Base-by-base conservation (phyloP, 805 yeast genomes). In the Metschnikowia continentalis region DNA sequence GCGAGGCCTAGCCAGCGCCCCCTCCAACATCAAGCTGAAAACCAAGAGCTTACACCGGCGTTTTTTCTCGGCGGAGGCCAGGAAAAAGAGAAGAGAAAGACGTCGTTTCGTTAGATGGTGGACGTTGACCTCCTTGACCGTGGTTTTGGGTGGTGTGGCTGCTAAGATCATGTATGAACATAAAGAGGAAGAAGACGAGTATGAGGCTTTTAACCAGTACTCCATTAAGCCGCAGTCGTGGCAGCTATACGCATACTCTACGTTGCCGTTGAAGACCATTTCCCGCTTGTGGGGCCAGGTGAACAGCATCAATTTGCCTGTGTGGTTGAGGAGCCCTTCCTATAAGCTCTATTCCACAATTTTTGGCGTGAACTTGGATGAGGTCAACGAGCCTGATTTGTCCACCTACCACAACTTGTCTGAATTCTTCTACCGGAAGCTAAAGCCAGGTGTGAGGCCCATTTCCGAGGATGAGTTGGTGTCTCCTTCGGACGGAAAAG, bases 271-370 rank as follows among this genome's bases (percentile, higher is more conserved):
- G 64, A 90, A 91, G 64, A 88, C 96, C 1, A 75, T 90, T 33
- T 90, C 97, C 0, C 80, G 99, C 54, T 70, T 92, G 42, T 94
- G 99, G 99, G 99, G 99, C 32, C 83, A 81, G 60, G 79, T 94
- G 51, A 94, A 94, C 65, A 83, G 84, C 50, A 77, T 91, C 42
- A 84, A 82, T 42, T 74, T 94, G 55, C 99, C 99, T 0, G 77
- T 83, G 23, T 90, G 97, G 95, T 61, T 92, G 53, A 79, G 99
- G 60, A 82, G 78, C 10, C 94, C 95, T 19, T 84, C 96, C 6
- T 94, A 77, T 70, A 79, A 75, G 62, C 74, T 91, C 49, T 94
- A 94, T 65, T 80, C 96, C 2, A 74, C 77, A 47, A 52, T 87
- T 26, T 94, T 94, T 67, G 96, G 96, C 8, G 99, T 85, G 6